Base-by-base conservation (phyloP, 116 monocot genomes). In the Cymodocea nodosa region DNA sequence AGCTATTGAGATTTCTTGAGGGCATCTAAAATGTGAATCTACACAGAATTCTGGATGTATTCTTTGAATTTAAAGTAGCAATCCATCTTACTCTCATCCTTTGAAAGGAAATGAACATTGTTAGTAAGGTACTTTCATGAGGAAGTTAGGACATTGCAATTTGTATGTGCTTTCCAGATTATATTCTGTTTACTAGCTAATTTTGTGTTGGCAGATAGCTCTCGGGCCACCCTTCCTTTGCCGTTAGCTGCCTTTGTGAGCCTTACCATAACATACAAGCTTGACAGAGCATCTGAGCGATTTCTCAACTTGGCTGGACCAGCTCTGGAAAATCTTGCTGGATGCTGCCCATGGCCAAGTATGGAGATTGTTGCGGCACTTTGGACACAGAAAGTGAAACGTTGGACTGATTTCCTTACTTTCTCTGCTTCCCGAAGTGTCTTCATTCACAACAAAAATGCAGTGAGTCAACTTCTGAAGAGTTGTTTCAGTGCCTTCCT, bases 301-400 rank as follows among this genome's bases (percentile, higher is more conserved):
- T 89, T 98, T 69, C 92, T 92, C 56, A 83, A 86, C 73, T 78
- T 98, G 30, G 98, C 92, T 37, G 98, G 98, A 16, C 98, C 92
- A 5, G 92, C 98, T 68, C 36, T 98, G 57, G 92, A 92, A 74
- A 86, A 71, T 60, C 92, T 92, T 49, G 84, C 92, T 34, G 89
- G 86, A 9, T 86, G 92, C 75, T 98, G 89, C 35, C 89, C 98
- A 17, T 98, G 98, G 98, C 98, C 98, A 16, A 89, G 98, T 80
- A 92, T 98, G 92, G 84, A 92, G 15, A 98, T 98, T 58, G 89
- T 98, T 50, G 79, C 86, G 18, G 86, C 98, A 17, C 75, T 98
- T 68, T 98, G 98, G 98, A 79, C 89, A 17, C 92, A 98, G 56
- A 98, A 98, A 71, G 98, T 92, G 63, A 92, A 83, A 68, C 58